A percentile compares a stretch with the other conserved stretches of the same genome.
Conservation (phyloP, 495 filamentous ascomycete genomes). For the Neurospora discreta region DNA sequence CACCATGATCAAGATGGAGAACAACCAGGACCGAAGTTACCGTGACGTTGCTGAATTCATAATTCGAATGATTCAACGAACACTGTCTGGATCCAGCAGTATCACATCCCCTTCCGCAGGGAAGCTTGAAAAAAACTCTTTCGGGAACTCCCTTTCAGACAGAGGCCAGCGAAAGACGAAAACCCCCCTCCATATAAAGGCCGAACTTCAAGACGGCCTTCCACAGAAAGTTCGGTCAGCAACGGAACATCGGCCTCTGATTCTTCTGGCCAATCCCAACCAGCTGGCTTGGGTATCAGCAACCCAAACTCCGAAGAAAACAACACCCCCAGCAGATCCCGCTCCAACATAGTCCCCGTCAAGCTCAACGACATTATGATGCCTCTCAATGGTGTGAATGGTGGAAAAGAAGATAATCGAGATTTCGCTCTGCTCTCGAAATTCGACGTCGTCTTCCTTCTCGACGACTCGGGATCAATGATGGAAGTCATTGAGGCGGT, state of each 20-base stretch:
- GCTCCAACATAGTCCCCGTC: not conserved
- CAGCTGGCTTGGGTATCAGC: not conserved
- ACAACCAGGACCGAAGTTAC: conserved; percentile 9
- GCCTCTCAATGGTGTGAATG: not conserved
- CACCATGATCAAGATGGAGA: conserved; percentile 9
- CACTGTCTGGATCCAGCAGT: not conserved
- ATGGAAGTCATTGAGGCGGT: conserved; percentile 22
- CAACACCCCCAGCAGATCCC: not conserved
- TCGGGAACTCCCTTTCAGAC: not conserved
- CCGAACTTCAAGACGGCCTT: not conserved
- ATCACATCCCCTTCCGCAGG: not conserved
- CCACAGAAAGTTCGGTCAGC: not conserved
- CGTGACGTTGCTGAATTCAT: not conserved
- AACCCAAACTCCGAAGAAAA: not conserved
- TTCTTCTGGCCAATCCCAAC: not conserved
- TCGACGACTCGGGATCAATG: conserved; percentile 88
- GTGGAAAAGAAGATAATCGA: conserved; percentile 25
- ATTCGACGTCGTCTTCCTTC: conserved; percentile 74
- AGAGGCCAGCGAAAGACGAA: not conserved
- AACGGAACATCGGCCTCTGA: not conserved
- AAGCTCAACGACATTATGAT: not conserved
- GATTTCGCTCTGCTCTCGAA: conserved; percentile 54
- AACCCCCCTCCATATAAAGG: not conserved
- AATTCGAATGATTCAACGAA: conserved; percentile 8
- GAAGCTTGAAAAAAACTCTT: not conserved